Percentiles rank a stretch among this genome's conserved stretches.
phyloP scores from a whole-genome alignment of 2,329 filamentous ascomycete species.

The Xylariaceae sp. region DNA sequence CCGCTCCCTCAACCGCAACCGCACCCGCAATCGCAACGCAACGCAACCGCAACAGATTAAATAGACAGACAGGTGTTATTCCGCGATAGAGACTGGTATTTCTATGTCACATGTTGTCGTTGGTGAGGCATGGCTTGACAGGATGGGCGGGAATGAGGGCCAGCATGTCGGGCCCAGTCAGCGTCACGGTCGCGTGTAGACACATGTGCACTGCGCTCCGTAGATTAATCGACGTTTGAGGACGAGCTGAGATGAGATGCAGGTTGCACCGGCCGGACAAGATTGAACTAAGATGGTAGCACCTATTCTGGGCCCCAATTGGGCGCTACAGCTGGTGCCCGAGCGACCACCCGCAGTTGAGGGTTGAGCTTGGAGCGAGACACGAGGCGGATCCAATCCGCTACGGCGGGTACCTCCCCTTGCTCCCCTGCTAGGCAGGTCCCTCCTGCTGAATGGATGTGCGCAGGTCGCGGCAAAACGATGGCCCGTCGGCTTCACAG shows the following conservation, averaged over 20 bases:
- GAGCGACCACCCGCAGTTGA: slow-evolving; percentile 4
- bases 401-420: neutral
- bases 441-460: neutral
- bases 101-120: slow-evolving; percentile 14
- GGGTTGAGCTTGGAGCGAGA: neutral
- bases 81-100: slow-evolving; percentile 6
- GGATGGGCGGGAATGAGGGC: slow-evolving; percentile 1
- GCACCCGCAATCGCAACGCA: no score
- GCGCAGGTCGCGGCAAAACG: slow-evolving; percentile 13
- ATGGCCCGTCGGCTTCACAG: slow-evolving; percentile 10
- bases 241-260: slow-evolving; percentile 20
- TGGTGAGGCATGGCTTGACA: neutral
- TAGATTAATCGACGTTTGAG: slow-evolving; percentile 8
- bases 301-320: slow-evolving; percentile 17
- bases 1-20: neutral
- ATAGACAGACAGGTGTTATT: slow-evolving; percentile 8
- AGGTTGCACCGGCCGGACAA: slow-evolving; percentile 19
- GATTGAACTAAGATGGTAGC: slow-evolving; percentile 4
- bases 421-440: neutral
- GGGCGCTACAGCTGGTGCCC: slow-evolving; percentile 22
- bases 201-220: slow-evolving; percentile 6
- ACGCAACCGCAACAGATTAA: slow-evolving; percentile 13
- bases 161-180: neutral
- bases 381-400: neutral
- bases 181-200: slow-evolving; percentile 3